Evolutionary conservation across 441 rosid genomes (phyloP), one percentile per base, ranked within the genome.

Genomic region (Gossypium gossypioides): DNA sequence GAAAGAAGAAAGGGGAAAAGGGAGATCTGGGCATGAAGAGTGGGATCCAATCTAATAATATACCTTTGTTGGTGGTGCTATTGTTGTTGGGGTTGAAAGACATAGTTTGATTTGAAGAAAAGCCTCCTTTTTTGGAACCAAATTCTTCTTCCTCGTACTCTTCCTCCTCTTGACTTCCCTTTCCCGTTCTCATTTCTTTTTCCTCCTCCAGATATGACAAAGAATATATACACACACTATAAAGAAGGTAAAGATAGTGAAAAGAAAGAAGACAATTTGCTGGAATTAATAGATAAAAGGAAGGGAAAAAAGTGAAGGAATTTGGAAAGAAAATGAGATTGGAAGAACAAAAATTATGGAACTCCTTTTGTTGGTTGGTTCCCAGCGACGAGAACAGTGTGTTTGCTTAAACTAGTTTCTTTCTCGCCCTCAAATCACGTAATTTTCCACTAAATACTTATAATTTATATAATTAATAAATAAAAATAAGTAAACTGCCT

Each of bases 101-200:
- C 7, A 59, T 37, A 21, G 74, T 62, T 64, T 61, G 59, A 61
- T 75, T 84, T 2, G 86, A 85, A 76, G 86, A 79, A 24, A 86
- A 82, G 56, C 88, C 88, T 60, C 88, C 89, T 37, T 82, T 88
- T 73, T 85, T 86, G 16, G 93, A 82, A 78, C 73, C 74, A 74
- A 80, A 83, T 9, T 90, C 97, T 0, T 86, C 97, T 48, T 88
- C 98, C 16, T 86, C 91, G 86, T 83, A 89, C 40, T 88, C 97
- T 24, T 89, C 97, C 58, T 85, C 93, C 65, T 87, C 94, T 75
- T 78, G 97, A 82, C 82, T 85, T 56, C 79, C 86, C 74, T 87
- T 87, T 13, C 84, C 90, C 61, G 86, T 75, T 84, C 96, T 89
- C 96, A 91, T 90, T 67, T 69, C 79, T 0, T 37, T 48, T 52